Base-by-base conservation (phyloP, 805 yeast species). In the Saccharomyces jurei region DNA sequence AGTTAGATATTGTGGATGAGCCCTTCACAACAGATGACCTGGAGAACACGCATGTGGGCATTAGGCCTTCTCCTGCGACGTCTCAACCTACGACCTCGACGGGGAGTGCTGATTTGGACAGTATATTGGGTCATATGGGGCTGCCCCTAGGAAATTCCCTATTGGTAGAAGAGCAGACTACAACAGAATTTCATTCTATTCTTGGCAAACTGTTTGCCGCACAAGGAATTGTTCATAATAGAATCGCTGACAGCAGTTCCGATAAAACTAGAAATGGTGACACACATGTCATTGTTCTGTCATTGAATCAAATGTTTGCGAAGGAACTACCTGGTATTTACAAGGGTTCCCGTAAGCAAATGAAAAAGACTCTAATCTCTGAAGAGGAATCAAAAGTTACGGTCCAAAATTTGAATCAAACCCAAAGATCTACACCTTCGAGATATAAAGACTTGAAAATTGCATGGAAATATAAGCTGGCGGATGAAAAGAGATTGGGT, bases 391-490 rank as follows among this genome's bases (percentile, higher is more conserved):
- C 81, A 11, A 81, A 83, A 61, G 64, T 88, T 5, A 82, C 87
- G 54, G 92, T 87, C 2, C 81, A 84, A 30, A 87, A 87, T 64
- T 65, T 86, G 62, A 69, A 81, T 2, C 80, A 78, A 32, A 36
- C 44, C 17, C 57, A 59, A 53, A 57, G 63, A 28, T 41, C 56
- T 22, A 52, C 60, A 26, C 60, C 66, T 47, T 51, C 62, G 17
- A 61, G 68, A 54, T 58, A 60, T 49, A 57, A 71, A 5, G 88
- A 85, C 59, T 73, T 91, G 77, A 87, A 84, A 65, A 91, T 91
- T 60, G 97, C 98, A 0, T 91, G 98, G 98, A 80, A 97, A 63
- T 91, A 91, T 64, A 94, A 92, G 0, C 71, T 75, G 52, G 74
- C 74, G 26, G 73, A 74, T 50, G 71, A 70, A 48, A 49, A 22